Percentiles rank a stretch among this genome's conserved stretches.
Evolutionary conservation across 2,329 filamentous ascomycete species (phyloP).

Genomic region (Claviceps sp.): DNA sequence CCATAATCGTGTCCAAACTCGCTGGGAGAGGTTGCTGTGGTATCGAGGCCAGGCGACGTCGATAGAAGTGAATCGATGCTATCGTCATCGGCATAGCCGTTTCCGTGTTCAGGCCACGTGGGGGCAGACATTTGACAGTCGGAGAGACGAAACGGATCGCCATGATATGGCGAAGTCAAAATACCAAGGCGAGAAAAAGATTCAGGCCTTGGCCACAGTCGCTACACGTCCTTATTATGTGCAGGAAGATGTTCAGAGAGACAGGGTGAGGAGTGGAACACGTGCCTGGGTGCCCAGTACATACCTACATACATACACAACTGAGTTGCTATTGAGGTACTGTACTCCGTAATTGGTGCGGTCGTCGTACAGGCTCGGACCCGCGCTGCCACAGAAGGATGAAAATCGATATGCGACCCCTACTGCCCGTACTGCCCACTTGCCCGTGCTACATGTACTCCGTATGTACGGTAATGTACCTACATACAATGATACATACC

Average conservation of each 20-base stretch:
- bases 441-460: too few species aligned
- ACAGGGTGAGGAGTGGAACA: slow-evolving; percentile 5
- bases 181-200: background rate
- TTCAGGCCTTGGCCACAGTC: background rate
- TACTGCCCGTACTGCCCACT: background rate
- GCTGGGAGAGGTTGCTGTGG: slow-evolving; percentile 11
- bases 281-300: background rate
- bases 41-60: slow-evolving; percentile 13
- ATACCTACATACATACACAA: too few species aligned
- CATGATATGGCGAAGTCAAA: slow-evolving; percentile 2
- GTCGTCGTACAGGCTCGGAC: background rate
- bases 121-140: slow-evolving; percentile 6
- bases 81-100: slow-evolving; percentile 10
- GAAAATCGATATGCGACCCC: background rate
- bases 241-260: background rate
- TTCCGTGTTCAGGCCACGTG: slow-evolving; percentile 2
- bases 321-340: background rate
- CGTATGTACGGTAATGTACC: too few species aligned
- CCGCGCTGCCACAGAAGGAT: background rate
- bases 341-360: background rate
- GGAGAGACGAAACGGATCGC: slow-evolving; percentile 1
- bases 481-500: too few species aligned
- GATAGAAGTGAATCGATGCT: slow-evolving; percentile 19
- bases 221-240: background rate
- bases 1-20: slow-evolving; percentile 13